A percentile compares a stretch with the other conserved stretches of the same genome.
Evolutionary conservation across 2,329 filamentous ascomycete species (phyloP).

Genomic region (Trichoderma hamatum): DNA sequence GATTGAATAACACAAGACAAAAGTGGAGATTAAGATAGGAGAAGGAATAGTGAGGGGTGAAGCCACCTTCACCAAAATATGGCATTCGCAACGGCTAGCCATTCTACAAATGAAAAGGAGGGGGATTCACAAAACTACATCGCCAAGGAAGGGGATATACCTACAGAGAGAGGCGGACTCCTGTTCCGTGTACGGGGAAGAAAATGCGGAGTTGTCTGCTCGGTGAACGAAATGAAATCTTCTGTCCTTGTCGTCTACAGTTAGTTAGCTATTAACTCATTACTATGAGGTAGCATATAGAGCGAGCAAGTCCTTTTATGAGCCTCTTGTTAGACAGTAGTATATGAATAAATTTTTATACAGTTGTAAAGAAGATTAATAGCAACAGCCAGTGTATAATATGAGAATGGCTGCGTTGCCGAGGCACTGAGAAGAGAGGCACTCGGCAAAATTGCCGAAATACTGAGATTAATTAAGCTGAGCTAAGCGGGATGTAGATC

Average conservation of each 20-base stretch:
- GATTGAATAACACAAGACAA: constrained; percentile 60
- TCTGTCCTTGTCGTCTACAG: neutral
- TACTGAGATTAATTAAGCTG: neutral
- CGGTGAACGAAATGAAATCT: neutral
- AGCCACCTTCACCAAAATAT: neutral
- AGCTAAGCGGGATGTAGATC: neutral
- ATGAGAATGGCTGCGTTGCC: neutral
- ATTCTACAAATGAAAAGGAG: neutral
- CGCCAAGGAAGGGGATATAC: neutral
- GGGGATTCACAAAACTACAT: neutral
- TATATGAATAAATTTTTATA: constrained; percentile 1
- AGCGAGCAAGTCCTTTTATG: constrained; percentile 18
- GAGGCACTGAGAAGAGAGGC: neutral
- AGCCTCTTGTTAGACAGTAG: constrained; percentile 8
- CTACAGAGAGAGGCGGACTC: neutral
- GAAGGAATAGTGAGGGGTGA: neutral
- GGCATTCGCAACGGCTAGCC: neutral
- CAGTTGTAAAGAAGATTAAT: neutral
- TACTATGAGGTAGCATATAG: constrained; percentile 6
- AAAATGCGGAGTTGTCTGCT: constrained; percentile 1
- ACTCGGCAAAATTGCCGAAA: neutral
- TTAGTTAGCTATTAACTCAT: neutral
- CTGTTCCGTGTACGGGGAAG: neutral
- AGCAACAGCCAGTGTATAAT: too few relatives aligned
- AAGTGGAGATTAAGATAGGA: neutral